phyloP scores from a whole-genome alignment of 495 filamentous ascomycete species.

The Trichoderma virens region DNA sequence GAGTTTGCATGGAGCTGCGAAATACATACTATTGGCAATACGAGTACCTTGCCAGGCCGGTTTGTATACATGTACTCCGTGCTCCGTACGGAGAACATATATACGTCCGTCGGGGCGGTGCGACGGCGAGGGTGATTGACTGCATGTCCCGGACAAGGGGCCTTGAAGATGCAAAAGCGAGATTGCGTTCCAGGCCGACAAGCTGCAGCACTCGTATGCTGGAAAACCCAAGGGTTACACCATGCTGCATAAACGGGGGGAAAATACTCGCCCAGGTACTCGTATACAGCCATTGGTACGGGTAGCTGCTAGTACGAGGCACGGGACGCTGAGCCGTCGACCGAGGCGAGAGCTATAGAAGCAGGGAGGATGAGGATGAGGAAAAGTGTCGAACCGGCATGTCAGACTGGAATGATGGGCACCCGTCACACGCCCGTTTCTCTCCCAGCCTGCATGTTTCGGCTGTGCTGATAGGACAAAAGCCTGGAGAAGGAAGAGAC shows the following conservation, averaged over 20 bases:
- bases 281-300: not conserved
- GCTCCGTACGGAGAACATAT: too few relatives aligned
- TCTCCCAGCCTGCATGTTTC: not conserved
- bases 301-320: not conserved
- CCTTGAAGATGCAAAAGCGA: not conserved
- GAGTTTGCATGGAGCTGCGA: not conserved
- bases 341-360: not conserved
- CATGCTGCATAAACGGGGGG: not conserved
- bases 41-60: too few relatives aligned
- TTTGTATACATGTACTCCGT: too few relatives aligned
- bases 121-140: not conserved
- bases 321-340: not conserved
- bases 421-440: not conserved
- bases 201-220: not conserved
- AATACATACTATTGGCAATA: too few relatives aligned
- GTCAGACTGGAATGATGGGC: not conserved
- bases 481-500: not conserved
- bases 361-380: not conserved
- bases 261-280: not conserved
- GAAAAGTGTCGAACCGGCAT: not conserved
- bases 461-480: not conserved
- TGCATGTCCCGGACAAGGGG: not conserved
- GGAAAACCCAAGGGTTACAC: not conserved
- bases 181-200: not conserved
- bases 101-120: slow-evolving; percentile 1